Evolutionary conservation across 441 rosid genomes (phyloP).

Genomic region (Bruguiera hainesii): DNA sequence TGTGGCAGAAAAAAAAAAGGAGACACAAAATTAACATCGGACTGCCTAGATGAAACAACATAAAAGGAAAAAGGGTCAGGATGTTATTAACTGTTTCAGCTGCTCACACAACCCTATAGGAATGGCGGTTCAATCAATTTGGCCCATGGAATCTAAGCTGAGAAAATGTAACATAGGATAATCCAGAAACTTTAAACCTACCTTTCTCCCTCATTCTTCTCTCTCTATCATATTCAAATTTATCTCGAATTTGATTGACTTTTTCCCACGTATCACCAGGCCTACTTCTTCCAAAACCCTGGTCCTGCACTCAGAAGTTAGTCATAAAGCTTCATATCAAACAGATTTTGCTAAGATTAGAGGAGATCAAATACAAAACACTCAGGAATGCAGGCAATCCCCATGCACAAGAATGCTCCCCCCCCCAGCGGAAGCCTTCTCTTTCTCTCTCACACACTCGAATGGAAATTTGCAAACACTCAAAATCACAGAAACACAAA

Average conservation of each 20-base stretch:
- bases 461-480: no score
- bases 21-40: conserved; percentile 3
- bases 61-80: background rate
- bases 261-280: conserved; percentile 55
- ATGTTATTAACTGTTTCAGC: background rate
- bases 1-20: background rate
- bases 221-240: conserved; percentile 79
- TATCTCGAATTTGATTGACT: conserved; percentile 63
- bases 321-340: background rate
- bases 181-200: conserved; percentile 21
- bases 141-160: background rate
- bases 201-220: conserved; percentile 88
- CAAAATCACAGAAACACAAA: no score
- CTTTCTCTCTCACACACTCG: no score
- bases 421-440: no score
- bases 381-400: no score
- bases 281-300: conserved; percentile 43
- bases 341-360: no score
- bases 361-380: no score
- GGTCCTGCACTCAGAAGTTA: conserved; percentile 45
- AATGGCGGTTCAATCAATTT: background rate
- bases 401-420: no score
- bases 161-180: background rate
- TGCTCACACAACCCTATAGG: background rate
- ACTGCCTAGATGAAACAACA: background rate